Conservation (phyloP, 345 rosid species). For the Angophora floribunda region DNA sequence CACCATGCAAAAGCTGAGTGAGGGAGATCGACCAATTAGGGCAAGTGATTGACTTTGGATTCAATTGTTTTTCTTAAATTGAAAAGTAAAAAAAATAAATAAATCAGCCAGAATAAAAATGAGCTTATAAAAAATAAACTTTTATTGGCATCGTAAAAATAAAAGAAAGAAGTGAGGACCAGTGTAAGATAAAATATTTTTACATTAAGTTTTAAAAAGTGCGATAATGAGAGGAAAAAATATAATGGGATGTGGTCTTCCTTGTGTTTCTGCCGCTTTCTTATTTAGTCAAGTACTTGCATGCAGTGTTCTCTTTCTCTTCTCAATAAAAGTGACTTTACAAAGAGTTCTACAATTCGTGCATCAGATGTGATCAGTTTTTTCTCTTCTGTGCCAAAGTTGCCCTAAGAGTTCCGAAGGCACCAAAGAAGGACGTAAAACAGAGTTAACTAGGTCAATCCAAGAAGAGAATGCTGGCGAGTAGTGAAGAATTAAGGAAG, state of each 20-base stretch:
- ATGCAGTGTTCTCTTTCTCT: neutral
- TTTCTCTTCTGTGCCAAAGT: neutral
- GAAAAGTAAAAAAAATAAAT: neutral
- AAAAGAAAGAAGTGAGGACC: too few relatives aligned
- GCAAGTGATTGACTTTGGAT: too few relatives aligned
- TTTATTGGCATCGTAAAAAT: neutral
- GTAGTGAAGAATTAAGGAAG: neutral
- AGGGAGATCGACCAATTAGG: too few relatives aligned
- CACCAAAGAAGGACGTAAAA: neutral
- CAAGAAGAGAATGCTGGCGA: neutral
- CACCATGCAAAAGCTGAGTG: neutral
- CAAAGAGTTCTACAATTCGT: neutral
- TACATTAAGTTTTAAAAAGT: too few relatives aligned
- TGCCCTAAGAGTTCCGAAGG: neutral
- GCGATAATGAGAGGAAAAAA: neutral
- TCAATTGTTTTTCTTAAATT: neutral
- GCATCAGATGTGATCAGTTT: too few relatives aligned
- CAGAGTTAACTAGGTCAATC: neutral
- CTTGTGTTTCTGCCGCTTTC: neutral
- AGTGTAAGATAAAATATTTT: too few relatives aligned
- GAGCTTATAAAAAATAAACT: neutral
- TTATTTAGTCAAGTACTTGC: neutral
- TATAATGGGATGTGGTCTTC: too few relatives aligned
- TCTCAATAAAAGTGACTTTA: neutral
- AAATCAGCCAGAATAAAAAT: neutral